Conservation (phyloP, 495 filamentous ascomycete species). For the Neurospora sp. region DNA sequence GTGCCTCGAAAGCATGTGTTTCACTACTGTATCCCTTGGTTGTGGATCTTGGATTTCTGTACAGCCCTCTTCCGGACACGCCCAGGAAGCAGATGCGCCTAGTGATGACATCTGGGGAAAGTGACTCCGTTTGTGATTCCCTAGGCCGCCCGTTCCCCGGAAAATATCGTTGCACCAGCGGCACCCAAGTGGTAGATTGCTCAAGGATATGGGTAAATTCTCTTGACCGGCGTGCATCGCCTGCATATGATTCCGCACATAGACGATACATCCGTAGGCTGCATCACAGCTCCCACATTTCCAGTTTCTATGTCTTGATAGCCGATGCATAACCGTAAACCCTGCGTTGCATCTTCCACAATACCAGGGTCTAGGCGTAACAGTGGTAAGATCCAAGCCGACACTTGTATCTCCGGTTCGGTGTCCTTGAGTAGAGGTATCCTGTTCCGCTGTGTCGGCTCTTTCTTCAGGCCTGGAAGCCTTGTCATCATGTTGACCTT, state of each 20-base stretch:
- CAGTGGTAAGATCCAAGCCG: not conserved
- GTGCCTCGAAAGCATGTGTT: not conserved
- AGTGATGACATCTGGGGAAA: too few species aligned
- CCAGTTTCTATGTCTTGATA: not conserved
- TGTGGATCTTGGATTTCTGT: not conserved
- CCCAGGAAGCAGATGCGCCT: too few species aligned
- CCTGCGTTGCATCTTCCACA: not conserved
- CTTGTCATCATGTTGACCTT: not conserved
- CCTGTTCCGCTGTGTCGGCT: not conserved
- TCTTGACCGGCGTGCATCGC: not conserved
- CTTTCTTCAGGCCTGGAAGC: not conserved
- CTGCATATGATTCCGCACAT: not conserved
- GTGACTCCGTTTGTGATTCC: too few species aligned
- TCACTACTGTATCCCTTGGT: not conserved
- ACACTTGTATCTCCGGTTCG: not conserved
- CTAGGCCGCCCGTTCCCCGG: too few species aligned
- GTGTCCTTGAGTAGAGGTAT: not conserved
- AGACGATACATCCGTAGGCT: not conserved
- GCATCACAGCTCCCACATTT: not conserved
- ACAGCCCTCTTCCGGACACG: not conserved
- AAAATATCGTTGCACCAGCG: not conserved
- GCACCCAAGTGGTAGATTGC: not conserved
- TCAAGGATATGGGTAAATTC: not conserved
- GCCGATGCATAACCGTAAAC: rapidly evolving
- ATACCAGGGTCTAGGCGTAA: not conserved